Base-by-base conservation (phyloP, 164 flowering plant genomes). In the Piper betle region DNA sequence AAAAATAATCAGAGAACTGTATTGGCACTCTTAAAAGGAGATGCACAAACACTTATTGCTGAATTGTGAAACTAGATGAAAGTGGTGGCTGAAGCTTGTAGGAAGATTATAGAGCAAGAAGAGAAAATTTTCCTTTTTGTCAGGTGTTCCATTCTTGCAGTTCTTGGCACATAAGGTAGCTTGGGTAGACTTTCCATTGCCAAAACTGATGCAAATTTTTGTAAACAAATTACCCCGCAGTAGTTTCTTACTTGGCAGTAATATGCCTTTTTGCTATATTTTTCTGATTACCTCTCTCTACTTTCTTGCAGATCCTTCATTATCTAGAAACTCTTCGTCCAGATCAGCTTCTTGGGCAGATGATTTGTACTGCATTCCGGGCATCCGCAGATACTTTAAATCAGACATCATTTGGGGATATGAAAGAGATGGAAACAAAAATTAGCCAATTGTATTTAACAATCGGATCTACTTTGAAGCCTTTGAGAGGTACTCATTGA, bases 311-410 rank as follows among this genome's bases (percentile, higher is more conserved):
- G 99, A 72, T 86, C 60, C 84, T 94, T 73, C 99, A 94, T 75
- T 94, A 94, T 77, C 73, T 94, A 69, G 97, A 94, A 73, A 94
- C 95, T 37, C 62, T 94, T 60, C 80, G 73, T 52, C 99, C 97
- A 1, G 76, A 85, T 68, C 88, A 80, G 73, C 76, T 94, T 72
- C 93, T 94, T 52, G 93, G 82, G 80, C 97, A 94, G 77, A 91
- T 94, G 91, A 82, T 88, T 65, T 88, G 93, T 69, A 82, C 97
- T 64, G 85, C 99, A 62, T 91, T 94, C 73, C 74, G 87, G 74
- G 99, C 90, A 61, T 71, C 97, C 55, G 88, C 88, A 37, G 91
- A 83, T 74, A 84, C 80, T 54, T 75, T 91, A 43, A 80, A 77
- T 68, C 87, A 75, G 75, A 83, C 96, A 57, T 74, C 75, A 55